phyloP scores from a whole-genome alignment of 202 grass and related monocot genomes.

The Schoenoplectus tabernaemontani region DNA sequence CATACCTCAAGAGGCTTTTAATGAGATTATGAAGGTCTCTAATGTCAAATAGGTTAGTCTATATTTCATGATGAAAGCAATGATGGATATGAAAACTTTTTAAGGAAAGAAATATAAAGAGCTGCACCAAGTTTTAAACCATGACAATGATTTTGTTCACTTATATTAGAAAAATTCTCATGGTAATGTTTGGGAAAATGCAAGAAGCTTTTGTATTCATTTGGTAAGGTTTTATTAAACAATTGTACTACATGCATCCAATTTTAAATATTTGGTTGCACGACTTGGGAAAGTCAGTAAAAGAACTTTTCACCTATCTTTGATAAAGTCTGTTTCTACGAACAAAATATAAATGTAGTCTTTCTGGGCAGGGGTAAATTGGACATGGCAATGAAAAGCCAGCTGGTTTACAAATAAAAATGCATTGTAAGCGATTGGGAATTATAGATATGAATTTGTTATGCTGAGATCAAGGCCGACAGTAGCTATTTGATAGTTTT shows the following conservation, averaged over 20 bases:
- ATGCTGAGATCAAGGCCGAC: neutral
- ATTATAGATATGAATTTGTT: neutral
- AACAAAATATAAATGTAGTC: neutral
- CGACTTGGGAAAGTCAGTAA: neutral
- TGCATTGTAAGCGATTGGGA: neutral
- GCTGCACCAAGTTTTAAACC: neutral
- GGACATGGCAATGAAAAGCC: neutral
- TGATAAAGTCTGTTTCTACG: neutral
- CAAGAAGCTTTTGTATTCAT: neutral
- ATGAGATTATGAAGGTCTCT: slow-evolving; percentile 75
- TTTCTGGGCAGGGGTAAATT: neutral
- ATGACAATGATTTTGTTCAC: neutral
- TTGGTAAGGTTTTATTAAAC: neutral
- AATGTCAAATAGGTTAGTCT: slow-evolving; percentile 42
- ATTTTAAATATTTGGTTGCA: neutral
- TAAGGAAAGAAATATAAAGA: neutral
- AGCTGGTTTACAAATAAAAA: neutral
- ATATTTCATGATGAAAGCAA: neutral
- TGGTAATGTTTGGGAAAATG: neutral
- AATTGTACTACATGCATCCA: neutral
- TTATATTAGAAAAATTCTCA: neutral
- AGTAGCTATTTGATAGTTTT: neutral
- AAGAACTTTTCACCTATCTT: neutral
- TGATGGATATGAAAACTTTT: neutral
- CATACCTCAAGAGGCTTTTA: slow-evolving; percentile 94